Evolutionary conservation across 768 basidiomycete genomes (phyloP).

Genomic region (Serendipita sp.): DNA sequence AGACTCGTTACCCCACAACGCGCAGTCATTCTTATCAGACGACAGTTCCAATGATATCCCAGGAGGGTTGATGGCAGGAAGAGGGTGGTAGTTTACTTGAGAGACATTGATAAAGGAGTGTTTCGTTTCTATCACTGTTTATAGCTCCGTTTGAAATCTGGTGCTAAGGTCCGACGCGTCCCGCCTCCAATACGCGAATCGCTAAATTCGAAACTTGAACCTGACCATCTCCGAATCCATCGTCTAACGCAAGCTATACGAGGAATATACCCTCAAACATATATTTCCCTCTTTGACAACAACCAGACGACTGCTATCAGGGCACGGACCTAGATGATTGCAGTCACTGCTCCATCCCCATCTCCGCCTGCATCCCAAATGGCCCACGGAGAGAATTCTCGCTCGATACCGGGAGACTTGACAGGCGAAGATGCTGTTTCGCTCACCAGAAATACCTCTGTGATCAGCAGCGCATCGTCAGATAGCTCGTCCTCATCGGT

Average conservation of each 20-base stretch:
- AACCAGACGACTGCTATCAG: background rate
- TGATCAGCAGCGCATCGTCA: background rate
- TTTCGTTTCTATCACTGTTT: background rate
- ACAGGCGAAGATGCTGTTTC: background rate
- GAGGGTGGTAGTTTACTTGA: constrained; percentile 38
- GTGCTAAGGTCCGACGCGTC: too few species aligned
- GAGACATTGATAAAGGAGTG: background rate
- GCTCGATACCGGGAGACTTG: too few species aligned
- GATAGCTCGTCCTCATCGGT: background rate
- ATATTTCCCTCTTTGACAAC: background rate
- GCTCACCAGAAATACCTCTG: constrained; percentile 1
- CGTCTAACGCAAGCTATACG: background rate
- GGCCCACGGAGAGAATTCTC: background rate
- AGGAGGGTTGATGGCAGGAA: constrained; percentile 51
- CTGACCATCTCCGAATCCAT: background rate
- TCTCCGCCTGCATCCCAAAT: background rate
- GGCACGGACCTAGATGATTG: background rate
- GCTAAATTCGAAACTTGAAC: background rate
- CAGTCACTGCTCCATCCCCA: constrained; percentile 1
- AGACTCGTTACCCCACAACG: background rate
- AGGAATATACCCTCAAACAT: background rate
- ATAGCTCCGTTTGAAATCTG: too few species aligned
- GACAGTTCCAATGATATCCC: constrained; percentile 46
- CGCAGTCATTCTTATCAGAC: background rate
- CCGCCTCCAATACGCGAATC: too few species aligned